Conservation (phyloP, 805 yeast genomes). For the Nakazawaea ishiwadae region DNA sequence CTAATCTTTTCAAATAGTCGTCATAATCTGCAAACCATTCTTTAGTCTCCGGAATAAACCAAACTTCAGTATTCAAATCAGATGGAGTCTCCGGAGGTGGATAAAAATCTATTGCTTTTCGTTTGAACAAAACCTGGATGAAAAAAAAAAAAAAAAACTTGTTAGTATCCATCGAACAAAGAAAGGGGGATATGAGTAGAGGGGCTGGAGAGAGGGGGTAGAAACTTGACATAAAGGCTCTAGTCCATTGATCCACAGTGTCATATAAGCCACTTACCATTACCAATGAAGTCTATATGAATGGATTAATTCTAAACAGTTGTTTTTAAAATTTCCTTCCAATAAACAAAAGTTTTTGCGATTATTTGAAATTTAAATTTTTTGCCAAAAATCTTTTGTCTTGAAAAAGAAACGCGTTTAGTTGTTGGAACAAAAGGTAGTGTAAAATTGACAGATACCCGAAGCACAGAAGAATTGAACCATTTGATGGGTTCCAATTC, state of each 20-base stretch:
- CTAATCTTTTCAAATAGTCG: conserved; percentile 66
- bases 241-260: too few relatives aligned
- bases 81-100: conserved; percentile 54
- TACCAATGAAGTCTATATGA: too few relatives aligned
- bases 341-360: conserved; percentile 2
- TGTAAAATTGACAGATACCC: too few relatives aligned
- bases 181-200: too few relatives aligned
- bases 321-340: conserved; percentile 1
- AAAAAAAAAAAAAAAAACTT: not conserved
- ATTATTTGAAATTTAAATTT: conserved; percentile 4
- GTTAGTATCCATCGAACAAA: too few relatives aligned
- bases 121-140: conserved; percentile 66
- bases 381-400: conserved; percentile 1
- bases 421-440: not conserved
- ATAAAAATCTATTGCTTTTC: conserved; percentile 62
- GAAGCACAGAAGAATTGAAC: too few relatives aligned
- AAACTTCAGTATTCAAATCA: conserved; percentile 60
- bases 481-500: too few relatives aligned
- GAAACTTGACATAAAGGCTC: too few relatives aligned
- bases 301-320: not conserved
- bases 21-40: conserved; percentile 85
- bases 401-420: too few relatives aligned
- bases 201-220: conserved; percentile 1
- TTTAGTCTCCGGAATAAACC: conserved; percentile 77
- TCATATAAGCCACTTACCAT: too few relatives aligned